These are phyloP conservation scores for Miamiensis avidus DNA, from an alignment of 169 alveolate species.

Conservation along the genomic window DNA sequence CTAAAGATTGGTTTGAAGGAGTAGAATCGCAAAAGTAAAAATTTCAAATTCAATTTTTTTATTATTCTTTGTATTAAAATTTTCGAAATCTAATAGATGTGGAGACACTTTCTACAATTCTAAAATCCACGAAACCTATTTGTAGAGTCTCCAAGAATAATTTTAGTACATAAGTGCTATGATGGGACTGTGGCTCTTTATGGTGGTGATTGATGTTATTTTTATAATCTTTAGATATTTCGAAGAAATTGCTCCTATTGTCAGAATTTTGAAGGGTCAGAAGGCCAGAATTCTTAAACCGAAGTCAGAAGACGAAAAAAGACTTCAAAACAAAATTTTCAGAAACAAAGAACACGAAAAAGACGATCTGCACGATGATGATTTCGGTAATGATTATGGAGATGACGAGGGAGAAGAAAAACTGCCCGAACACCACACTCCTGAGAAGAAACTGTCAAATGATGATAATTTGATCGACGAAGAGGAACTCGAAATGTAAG, in stretches of 20 bases:
- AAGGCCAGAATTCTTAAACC: background rate
- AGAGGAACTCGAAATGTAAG: no score
- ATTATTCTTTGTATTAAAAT: no score
- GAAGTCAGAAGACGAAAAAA: background rate
- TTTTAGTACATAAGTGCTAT: background rate
- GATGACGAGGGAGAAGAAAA: background rate
- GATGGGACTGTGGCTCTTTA: background rate
- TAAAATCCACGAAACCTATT: background rate
- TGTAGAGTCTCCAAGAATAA: background rate
- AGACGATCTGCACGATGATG: background rate
- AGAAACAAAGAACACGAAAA: background rate
- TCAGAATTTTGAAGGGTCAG: background rate
- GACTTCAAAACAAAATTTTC: no score
- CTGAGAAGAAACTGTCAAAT: no score
- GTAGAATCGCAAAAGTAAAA: background rate
- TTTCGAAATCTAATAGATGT: background rate
- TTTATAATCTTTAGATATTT: background rate
- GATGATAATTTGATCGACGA: no score
- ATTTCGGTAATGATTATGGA: background rate
- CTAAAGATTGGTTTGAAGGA: background rate
- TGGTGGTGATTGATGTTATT: background rate
- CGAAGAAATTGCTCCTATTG: background rate
- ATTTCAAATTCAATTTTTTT: no score
- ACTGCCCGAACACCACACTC: no score
- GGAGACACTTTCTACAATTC: background rate